Base-by-base conservation (phyloP, 805 yeast genomes). In the Wickerhamiella sergipiensis region DNA sequence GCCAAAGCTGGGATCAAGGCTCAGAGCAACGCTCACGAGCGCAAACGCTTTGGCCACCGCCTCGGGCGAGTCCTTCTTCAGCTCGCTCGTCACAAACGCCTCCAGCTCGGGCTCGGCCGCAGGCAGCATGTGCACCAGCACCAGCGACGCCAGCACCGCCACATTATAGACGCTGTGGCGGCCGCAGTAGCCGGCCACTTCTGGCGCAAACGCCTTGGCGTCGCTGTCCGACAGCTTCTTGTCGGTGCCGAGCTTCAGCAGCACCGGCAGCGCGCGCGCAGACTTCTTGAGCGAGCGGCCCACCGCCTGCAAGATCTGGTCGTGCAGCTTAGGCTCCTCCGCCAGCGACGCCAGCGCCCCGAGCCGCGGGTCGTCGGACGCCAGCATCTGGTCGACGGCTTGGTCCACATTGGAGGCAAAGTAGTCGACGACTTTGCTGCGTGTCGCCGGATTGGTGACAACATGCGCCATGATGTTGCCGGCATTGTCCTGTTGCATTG, bases 1-100 rank as follows among this genome's bases (percentile, higher is more conserved):
- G 1, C 61, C 68, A 13, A 60, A 43, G 21, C 39, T 52, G 1
- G 61, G 58, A 48, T 64, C 54, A 21, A 64, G 47, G 31, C 62
- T 66, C 45, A 59, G 60, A n/a, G 58, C 52, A 21, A 60, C 48
- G 0, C 59, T 52, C 15, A 66, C 48, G 12, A 59, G 54, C 3
- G 63, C 54, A 51, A 64, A 65, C 12, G 61, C 67, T 36, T 47
- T 46, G 13, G 50, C 49, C 9, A 33, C 48, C 6, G 45, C 6
- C 40, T 36, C 45, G 19, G 24, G 17, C 22, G 33, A 18, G 26
- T 46, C 42, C 15, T 43, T 17, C 15, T 38, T 44, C 21, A 44
- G 12, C 43, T 46, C 13, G 15, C n/a, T 15, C 36, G 15, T 13
- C 13, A 50, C 54, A 31, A 38, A 52, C 17, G 29, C 39, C 21